Percentiles rank a stretch among this genome's conserved stretches.
phyloP scores from a whole-genome alignment of 768 basidiomycete species.

The Phanerochaete carnosa region DNA sequence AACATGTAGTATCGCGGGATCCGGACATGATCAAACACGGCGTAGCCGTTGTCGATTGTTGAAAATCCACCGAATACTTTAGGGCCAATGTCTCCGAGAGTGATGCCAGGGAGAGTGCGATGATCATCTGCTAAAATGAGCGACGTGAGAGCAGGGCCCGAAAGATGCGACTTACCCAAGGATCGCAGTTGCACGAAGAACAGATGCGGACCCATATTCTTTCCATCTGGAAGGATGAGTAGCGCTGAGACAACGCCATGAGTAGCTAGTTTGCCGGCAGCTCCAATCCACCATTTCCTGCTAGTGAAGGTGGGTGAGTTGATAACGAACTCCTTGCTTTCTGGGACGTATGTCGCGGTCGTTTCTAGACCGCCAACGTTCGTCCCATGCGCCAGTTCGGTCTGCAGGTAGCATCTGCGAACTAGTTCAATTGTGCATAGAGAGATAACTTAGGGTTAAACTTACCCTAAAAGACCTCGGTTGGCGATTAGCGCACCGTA shows the following conservation, averaged over 20 bases:
- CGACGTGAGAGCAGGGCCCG: not conserved
- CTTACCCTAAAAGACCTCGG: slow-evolving; percentile 55
- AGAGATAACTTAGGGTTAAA: not conserved
- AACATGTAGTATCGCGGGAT: slow-evolving; percentile 74
- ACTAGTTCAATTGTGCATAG: not conserved
- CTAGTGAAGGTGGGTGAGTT: slow-evolving; percentile 73
- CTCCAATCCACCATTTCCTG: slow-evolving; percentile 84
- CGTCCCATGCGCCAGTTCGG: slow-evolving; percentile 76
- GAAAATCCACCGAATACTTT: slow-evolving; percentile 50
- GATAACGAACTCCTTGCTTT: slow-evolving; percentile 67
- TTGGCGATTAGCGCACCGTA: slow-evolving; percentile 48
- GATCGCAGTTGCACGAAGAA: slow-evolving; percentile 72
- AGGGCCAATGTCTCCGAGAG: slow-evolving; percentile 71
- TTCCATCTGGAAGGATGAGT: slow-evolving; percentile 57
- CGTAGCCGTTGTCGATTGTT: slow-evolving; percentile 65
- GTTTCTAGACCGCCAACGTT: slow-evolving; percentile 71
- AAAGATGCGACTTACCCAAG: slow-evolving; percentile 38
- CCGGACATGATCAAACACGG: slow-evolving; percentile 59
- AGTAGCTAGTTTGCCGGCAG: slow-evolving; percentile 65
- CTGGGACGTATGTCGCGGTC: slow-evolving; percentile 70
- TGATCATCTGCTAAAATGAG: slow-evolving; percentile 47
- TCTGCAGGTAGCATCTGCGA: slow-evolving; percentile 66
- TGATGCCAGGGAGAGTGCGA: slow-evolving; percentile 54
- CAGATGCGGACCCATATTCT: slow-evolving; percentile 67
- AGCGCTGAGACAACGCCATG: slow-evolving; percentile 78